phyloP scores from a whole-genome alignment of 805 yeast species.

The Metschnikowia matae region DNA sequence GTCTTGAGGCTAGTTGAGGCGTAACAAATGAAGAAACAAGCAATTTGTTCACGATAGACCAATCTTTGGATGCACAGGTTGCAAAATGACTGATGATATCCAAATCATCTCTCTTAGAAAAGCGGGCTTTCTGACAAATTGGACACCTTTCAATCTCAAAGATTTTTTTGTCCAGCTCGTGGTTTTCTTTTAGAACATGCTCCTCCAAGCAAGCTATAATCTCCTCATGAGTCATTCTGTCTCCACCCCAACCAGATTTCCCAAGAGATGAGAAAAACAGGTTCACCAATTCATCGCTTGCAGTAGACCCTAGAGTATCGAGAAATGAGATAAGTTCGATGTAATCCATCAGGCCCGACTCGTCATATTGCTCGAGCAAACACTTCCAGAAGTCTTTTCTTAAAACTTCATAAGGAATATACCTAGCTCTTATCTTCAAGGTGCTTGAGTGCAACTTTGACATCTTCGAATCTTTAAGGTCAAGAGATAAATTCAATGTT shows the following conservation, averaged over 20 bases:
- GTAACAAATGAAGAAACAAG: constrained; percentile 70
- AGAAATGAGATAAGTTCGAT: constrained; percentile 63
- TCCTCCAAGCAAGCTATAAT: constrained; percentile 45
- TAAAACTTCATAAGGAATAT: constrained; percentile 59
- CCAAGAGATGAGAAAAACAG: constrained; percentile 46
- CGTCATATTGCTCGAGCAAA: constrained; percentile 52
- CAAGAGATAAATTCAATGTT: constrained; percentile 37
- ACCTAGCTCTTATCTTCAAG: constrained; percentile 58
- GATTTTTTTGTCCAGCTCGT: constrained; percentile 33
- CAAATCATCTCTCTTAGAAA: constrained; percentile 48
- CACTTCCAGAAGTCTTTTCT: constrained; percentile 68
- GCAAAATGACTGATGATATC: constrained; percentile 87
- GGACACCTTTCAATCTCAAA: constrained; percentile 75
- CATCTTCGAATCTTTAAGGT: constrained; percentile 29
- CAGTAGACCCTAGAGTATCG: constrained; percentile 54
- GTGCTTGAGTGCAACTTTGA: constrained; percentile 46
- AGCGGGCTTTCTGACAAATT: constrained; percentile 61
- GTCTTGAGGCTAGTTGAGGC: constrained; percentile 73
- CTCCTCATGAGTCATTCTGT: constrained; percentile 41
- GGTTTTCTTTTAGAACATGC: constrained; percentile 23
- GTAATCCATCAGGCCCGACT: constrained; percentile 40
- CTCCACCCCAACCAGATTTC: constrained; percentile 53
- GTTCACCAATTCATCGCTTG: constrained; percentile 51
- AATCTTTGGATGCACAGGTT: constrained; percentile 74
- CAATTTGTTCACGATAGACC: constrained; percentile 63